These are phyloP conservation scores for Spathaspora passalidarum DNA, from an alignment of 805 yeast genomes.

Conservation along the genomic window DNA sequence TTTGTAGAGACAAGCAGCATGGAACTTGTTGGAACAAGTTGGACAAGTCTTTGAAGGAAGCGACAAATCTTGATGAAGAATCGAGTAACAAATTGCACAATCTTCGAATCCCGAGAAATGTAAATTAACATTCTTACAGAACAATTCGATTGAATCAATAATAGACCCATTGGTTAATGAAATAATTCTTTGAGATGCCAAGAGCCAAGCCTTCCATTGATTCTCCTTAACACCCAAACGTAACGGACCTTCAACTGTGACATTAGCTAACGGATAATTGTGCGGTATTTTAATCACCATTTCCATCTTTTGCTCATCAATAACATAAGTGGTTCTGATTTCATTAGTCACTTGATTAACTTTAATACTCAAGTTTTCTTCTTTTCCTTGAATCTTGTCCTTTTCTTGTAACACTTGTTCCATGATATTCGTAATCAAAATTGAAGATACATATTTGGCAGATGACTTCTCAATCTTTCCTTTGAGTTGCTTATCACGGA, in stretches of 20 bases:
- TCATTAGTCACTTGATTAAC: constrained; percentile 62
- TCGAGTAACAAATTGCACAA: constrained; percentile 95
- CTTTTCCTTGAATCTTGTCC: constrained; percentile 25
- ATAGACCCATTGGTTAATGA: constrained; percentile 73
- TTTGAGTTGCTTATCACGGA: constrained; percentile 67
- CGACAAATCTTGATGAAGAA: constrained; percentile 85
- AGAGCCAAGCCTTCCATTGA: constrained; percentile 93
- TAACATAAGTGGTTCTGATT: constrained; percentile 66
- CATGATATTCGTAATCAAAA: constrained; percentile 57
- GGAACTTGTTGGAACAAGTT: constrained; percentile 92
- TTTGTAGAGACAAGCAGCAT: constrained; percentile 90
- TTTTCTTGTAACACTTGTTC: constrained; percentile 45
- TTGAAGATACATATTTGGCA: constrained; percentile 58
- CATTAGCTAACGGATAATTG: constrained; percentile 73
- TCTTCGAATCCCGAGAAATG: constrained; percentile 95
- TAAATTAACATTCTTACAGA: constrained; percentile 70
- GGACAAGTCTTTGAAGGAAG: constrained; percentile 85
- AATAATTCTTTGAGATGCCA: constrained; percentile 83
- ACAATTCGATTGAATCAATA: constrained; percentile 62
- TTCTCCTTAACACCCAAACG: constrained; percentile 87
- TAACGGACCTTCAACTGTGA: constrained; percentile 71
- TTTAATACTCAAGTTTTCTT: constrained; percentile 54
- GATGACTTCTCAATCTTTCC: constrained; percentile 61
- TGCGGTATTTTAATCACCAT: constrained; percentile 71
- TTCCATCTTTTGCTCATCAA: constrained; percentile 86